Conservation (phyloP, 441 rosid genomes). For the Populus hybrid region DNA sequence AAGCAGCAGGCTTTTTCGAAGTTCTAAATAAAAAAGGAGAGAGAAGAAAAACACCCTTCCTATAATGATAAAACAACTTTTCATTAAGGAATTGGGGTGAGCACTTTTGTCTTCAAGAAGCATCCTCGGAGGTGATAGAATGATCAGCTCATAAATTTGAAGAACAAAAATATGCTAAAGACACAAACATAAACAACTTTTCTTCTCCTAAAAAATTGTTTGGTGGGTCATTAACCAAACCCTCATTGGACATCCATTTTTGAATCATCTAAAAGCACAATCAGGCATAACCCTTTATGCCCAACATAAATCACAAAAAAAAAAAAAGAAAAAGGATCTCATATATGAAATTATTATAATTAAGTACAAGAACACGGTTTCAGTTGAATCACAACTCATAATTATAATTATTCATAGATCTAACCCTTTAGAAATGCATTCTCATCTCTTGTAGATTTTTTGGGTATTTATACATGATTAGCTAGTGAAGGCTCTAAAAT, state of each 20-base stretch:
- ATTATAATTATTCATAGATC: too few relatives aligned
- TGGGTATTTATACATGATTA: too few relatives aligned
- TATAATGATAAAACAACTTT: conserved; percentile 45
- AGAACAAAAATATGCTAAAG: conserved; percentile 29
- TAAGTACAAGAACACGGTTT: too few relatives aligned
- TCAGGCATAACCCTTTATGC: not conserved
- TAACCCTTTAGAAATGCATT: too few relatives aligned
- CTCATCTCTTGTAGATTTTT: too few relatives aligned
- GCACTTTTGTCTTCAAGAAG: conserved; percentile 54
- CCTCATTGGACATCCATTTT: not conserved
- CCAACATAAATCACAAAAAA: not conserved
- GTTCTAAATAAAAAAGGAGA: conserved; percentile 1
- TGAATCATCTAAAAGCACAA: not conserved
- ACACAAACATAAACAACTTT: conserved; percentile 23
- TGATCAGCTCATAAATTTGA: not conserved
- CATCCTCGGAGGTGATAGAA: conserved; percentile 42
- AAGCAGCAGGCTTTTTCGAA: conserved; percentile 33
- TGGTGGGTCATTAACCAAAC: not conserved
- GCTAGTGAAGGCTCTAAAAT: too few relatives aligned
- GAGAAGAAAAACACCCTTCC: conserved; percentile 13
- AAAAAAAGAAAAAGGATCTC: not conserved
- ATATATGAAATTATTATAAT: not conserved
- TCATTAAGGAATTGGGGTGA: conserved; percentile 32
- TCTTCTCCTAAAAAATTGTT: conserved; percentile 16
- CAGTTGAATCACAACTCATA: too few relatives aligned